A percentile compares a stretch with the other conserved stretches of the same genome.
Evolutionary conservation across 768 basidiomycete genomes (phyloP).

Genomic region (Rhodotorula taiwanensis): DNA sequence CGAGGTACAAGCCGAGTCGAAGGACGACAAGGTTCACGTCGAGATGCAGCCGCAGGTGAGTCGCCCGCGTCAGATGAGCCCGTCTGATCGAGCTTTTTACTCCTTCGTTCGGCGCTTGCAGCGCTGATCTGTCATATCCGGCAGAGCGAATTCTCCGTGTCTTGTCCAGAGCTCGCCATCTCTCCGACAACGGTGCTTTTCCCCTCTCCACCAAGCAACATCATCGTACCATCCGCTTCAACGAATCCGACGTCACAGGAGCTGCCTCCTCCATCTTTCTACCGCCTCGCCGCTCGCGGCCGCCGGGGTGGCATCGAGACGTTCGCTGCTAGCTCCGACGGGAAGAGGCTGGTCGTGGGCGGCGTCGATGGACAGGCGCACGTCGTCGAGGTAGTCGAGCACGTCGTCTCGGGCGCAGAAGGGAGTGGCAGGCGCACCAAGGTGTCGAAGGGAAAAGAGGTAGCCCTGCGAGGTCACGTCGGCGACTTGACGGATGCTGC

Average conservation of each 20-base stretch:
- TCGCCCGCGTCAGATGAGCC: neutral
- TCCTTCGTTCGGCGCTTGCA: no score
- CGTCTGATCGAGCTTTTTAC: neutral
- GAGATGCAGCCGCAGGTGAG: conserved; percentile 42
- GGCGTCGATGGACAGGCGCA: conserved; percentile 19
- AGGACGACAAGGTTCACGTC: conserved; percentile 52
- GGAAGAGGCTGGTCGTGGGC: conserved; percentile 19
- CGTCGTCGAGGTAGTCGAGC: conserved; percentile 14
- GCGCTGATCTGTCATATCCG: no score
- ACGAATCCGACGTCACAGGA: conserved; percentile 49
- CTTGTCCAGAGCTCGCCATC: conserved; percentile 53
- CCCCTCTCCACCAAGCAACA: conserved; percentile 43
- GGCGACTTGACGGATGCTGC: conserved; percentile 44
- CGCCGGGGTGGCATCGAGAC: conserved; percentile 9
- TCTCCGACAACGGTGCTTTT: conserved; percentile 51
- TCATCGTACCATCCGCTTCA: conserved; percentile 46
- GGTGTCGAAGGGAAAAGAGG: conserved; percentile 4
- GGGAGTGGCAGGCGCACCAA: neutral
- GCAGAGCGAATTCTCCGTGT: conserved; percentile 48
- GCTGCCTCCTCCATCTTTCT: conserved; percentile 29
- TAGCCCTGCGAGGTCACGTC: conserved; percentile 44
- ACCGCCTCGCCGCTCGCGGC: conserved; percentile 3
- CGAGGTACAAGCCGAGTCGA: conserved; percentile 45
- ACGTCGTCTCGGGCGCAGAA: neutral
- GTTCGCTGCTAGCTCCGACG: conserved; percentile 20